Conservation (phyloP, 1,284 basidiomycete species). For the Heterobasidion occidentale region DNA sequence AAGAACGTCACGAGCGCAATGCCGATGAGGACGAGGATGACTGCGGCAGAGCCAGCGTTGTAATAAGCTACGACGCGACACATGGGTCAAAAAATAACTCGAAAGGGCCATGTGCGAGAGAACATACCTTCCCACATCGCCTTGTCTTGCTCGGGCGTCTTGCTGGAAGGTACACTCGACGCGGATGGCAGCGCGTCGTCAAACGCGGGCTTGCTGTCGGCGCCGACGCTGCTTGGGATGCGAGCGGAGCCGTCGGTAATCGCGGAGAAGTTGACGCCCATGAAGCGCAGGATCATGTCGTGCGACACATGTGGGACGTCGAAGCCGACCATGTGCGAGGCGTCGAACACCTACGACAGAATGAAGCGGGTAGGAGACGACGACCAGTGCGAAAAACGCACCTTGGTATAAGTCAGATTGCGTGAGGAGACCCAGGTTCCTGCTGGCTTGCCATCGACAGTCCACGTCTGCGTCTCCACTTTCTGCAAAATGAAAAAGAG, state of each 20-base stretch:
- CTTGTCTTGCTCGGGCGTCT: slow-evolving; percentile 66
- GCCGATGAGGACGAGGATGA: slow-evolving; percentile 73
- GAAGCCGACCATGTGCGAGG: slow-evolving; percentile 92
- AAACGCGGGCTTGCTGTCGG: slow-evolving; percentile 52
- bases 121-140: slow-evolving; percentile 81
- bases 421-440: slow-evolving; percentile 89
- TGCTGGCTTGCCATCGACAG: slow-evolving; percentile 67
- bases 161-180: slow-evolving; percentile 28
- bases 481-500: slow-evolving; percentile 37
- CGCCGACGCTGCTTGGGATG: slow-evolving; percentile 73
- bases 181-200: slow-evolving; percentile 33
- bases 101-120: background rate
- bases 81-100: background rate
- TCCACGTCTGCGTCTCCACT: slow-evolving; percentile 74
- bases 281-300: slow-evolving; percentile 98
- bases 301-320: slow-evolving; percentile 86
- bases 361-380: background rate
- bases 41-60: slow-evolving; percentile 82
- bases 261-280: slow-evolving; percentile 80
- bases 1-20: slow-evolving; percentile 66
- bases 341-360: slow-evolving; percentile 65
- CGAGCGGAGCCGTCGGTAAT: slow-evolving; percentile 69
- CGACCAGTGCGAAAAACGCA: slow-evolving; percentile 19
- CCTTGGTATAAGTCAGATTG: slow-evolving; percentile 92
- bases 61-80: slow-evolving; percentile 61